A percentile compares a stretch with the other conserved stretches of the same genome.
Evolutionary conservation across 1,284 basidiomycete species (phyloP).

Genomic region (Ustilago sp.): DNA sequence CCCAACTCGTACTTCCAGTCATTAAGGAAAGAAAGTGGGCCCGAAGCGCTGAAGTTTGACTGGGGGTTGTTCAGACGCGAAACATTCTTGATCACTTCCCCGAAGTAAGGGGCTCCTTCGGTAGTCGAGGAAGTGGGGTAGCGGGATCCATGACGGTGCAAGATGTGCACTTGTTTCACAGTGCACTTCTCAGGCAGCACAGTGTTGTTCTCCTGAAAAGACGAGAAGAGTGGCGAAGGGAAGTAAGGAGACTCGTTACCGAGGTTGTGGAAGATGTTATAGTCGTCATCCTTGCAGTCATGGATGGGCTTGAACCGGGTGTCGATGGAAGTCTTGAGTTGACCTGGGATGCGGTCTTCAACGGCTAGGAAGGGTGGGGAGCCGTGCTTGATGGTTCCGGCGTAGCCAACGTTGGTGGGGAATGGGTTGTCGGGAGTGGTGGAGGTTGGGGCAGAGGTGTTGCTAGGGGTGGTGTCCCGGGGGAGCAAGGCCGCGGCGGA

Average conservation of each 20-base stretch:
- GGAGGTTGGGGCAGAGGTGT: slow-evolving; percentile 22
- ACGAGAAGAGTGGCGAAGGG: slow-evolving; percentile 48
- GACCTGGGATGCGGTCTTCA: slow-evolving; percentile 44
- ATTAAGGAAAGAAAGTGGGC: slow-evolving; percentile 79
- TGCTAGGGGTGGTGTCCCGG: slow-evolving; percentile 23
- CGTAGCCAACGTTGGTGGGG: slow-evolving; percentile 64
- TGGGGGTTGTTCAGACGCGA: slow-evolving; percentile 40
- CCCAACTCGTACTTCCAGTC: slow-evolving; percentile 74
- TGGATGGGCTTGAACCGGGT: slow-evolving; percentile 46
- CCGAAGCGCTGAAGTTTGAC: slow-evolving; percentile 71
- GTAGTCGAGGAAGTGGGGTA: slow-evolving; percentile 48
- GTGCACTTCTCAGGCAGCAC: slow-evolving; percentile 44
- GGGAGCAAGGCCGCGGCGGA: slow-evolving; percentile 23
- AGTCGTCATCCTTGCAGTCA: slow-evolving; percentile 19
- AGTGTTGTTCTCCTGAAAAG: slow-evolving; percentile 33
- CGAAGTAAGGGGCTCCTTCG: slow-evolving; percentile 58
- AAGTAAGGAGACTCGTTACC: slow-evolving; percentile 60
- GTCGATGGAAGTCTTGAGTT: slow-evolving; percentile 50
- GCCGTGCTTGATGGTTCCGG: slow-evolving; percentile 46
- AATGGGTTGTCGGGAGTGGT: slow-evolving; percentile 42
- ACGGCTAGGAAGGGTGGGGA: slow-evolving; percentile 59
- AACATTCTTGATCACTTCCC: slow-evolving; percentile 37
- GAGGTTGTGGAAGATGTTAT: slow-evolving; percentile 57
- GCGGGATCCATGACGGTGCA: slow-evolving; percentile 54
- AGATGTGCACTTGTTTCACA: slow-evolving; percentile 52